Conservation (phyloP, 768 basidiomycete species). For the Tulasnella sp. region DNA sequence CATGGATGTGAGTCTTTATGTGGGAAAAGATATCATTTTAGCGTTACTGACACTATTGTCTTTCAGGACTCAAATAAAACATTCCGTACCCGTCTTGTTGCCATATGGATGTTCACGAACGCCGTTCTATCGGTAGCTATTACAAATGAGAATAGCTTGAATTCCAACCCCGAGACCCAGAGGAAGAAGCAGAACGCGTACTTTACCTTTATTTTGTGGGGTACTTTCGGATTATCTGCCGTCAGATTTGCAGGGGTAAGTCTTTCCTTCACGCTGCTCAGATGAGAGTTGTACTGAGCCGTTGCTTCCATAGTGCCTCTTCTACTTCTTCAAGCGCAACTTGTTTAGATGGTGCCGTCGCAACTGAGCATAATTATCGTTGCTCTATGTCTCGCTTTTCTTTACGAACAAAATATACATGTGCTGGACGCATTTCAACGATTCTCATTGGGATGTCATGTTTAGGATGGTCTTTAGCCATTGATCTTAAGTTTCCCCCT, state of each 20-base stretch:
- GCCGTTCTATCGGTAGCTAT: constrained; percentile 60
- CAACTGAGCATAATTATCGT: too few relatives aligned
- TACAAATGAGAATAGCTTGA: constrained; percentile 40
- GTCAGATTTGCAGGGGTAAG: constrained; percentile 68
- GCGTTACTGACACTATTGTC: background rate
- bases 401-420: too few relatives aligned
- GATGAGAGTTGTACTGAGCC: constrained; percentile 3
- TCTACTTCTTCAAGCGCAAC: constrained; percentile 71
- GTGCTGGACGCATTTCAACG: too few relatives aligned
- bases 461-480: too few relatives aligned
- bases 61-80: constrained; percentile 66
- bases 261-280: constrained; percentile 15
- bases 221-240: constrained; percentile 58
- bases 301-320: constrained; percentile 48
- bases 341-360: constrained; percentile 69
- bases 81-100: constrained; percentile 80
- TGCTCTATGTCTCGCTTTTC: too few relatives aligned
- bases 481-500: too few relatives aligned
- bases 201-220: constrained; percentile 52
- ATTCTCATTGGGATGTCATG: too few relatives aligned
- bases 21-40: background rate
- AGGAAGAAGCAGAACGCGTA: constrained; percentile 32
- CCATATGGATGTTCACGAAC: constrained; percentile 67
- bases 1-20: constrained; percentile 38
- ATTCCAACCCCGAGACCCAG: constrained; percentile 36